Evolutionary conservation across 331 rosid genomes (phyloP).

Genomic region (Acacia pycnantha): DNA sequence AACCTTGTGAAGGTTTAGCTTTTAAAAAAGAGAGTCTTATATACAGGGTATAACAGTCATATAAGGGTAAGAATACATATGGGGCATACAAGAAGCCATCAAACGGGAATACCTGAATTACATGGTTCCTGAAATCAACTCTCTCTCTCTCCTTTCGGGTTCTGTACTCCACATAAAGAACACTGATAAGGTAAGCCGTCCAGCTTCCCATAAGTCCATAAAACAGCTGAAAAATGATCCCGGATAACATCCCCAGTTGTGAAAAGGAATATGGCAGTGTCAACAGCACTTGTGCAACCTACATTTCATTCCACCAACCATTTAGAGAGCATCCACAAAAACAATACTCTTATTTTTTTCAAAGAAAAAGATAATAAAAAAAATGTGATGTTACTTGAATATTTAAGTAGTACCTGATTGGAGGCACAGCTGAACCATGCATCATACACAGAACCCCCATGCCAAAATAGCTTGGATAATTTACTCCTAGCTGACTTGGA

Average conservation of each 20-base stretch:
- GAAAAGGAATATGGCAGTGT: conserved; percentile 97
- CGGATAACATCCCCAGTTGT: conserved; percentile 94
- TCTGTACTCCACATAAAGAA: conserved; percentile 92
- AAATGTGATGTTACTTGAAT: neutral
- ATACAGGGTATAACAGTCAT: neutral
- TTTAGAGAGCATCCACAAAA: neutral
- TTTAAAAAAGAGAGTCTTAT: neutral
- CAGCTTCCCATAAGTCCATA: conserved; percentile 98
- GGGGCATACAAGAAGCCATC: neutral
- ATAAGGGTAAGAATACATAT: neutral
- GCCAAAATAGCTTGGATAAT: conserved; percentile 72
- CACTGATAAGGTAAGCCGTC: conserved; percentile 96
- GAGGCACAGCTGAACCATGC: conserved; percentile 99
- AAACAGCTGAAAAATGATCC: conserved; percentile 87
- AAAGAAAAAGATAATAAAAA: neutral
- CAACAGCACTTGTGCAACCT: conserved; percentile 98
- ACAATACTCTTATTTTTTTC: neutral
- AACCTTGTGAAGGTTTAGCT: neutral
- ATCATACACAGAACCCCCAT: conserved; percentile 98
- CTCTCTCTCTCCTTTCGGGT: conserved; percentile 96
- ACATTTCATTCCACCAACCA: conserved; percentile 29
- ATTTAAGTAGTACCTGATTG: conserved; percentile 64
- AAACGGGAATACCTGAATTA: conserved; percentile 65
- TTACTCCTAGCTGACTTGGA: conserved; percentile 55
- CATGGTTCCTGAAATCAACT: conserved; percentile 93